These are phyloP conservation scores for Fusarium algeriense DNA, from an alignment of 2,329 filamentous ascomycete genomes.

Conservation along the genomic window DNA sequence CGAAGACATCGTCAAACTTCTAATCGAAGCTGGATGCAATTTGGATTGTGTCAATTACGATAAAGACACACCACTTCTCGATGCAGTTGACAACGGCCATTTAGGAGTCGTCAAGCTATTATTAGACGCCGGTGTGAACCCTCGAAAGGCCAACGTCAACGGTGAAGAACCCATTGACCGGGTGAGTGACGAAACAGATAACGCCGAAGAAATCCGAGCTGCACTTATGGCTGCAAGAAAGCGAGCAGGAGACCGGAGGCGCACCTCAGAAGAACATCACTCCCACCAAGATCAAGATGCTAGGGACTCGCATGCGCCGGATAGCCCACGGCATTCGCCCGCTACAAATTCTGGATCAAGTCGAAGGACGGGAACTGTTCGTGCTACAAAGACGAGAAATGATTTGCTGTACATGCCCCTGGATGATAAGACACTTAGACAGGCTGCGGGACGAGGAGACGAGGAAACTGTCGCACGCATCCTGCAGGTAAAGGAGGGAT, in stretches of 20 bases:
- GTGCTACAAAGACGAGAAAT: conserved; percentile 74
- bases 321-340: conserved; percentile 70
- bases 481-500: conserved; percentile 70
- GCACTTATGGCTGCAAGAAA: conserved; percentile 72
- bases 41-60: conserved; percentile 83
- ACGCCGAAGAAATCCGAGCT: conserved; percentile 82
- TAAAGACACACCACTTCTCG: conserved; percentile 92
- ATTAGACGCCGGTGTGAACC: conserved; percentile 89
- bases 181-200: conserved; percentile 79
- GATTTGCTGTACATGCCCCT: conserved; percentile 73
- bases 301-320: conserved; percentile 66
- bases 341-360: conserved; percentile 57
- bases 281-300: conserved; percentile 61
- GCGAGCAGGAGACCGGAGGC: conserved; percentile 65
- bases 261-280: conserved; percentile 70
- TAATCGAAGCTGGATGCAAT: conserved; percentile 87
- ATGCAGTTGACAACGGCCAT: conserved; percentile 96
- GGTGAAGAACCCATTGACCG: conserved; percentile 92
- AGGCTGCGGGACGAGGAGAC: conserved; percentile 71
- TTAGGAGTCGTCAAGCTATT: conserved; percentile 87
- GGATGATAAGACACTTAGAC: conserved; percentile 70
- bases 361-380: conserved; percentile 66
- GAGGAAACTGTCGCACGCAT: conserved; percentile 72
- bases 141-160: conserved; percentile 89
- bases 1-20: conserved; percentile 85